phyloP scores from a whole-genome alignment of 192 early-diverging fungal genomes.

The Coemansia sp. region DNA sequence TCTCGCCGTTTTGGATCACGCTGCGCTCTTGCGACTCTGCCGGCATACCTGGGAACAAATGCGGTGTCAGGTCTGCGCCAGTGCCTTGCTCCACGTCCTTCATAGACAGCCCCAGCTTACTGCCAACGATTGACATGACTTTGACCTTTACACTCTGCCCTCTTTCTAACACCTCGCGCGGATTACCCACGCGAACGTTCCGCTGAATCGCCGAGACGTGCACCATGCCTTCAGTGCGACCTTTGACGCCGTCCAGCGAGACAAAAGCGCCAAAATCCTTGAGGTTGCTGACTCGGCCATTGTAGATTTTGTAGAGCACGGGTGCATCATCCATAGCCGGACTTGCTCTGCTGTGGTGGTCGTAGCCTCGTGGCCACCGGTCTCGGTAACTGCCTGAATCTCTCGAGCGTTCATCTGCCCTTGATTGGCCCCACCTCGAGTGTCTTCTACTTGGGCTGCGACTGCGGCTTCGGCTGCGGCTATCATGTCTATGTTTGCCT shows the following conservation, averaged over 20 bases:
- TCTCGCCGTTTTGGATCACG: not conserved
- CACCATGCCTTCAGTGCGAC: conserved; percentile 84
- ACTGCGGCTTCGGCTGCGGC: conserved; percentile 12
- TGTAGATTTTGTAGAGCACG: conserved; percentile 90
- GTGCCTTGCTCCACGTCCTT: conserved; percentile 95
- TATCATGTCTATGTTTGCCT: conserved; percentile 19
- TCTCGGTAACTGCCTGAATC: not conserved
- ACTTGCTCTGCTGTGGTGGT: not conserved
- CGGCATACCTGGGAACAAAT: conserved; percentile 61
- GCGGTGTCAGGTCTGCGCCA: conserved; percentile 82
- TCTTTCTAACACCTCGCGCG: conserved; percentile 82
- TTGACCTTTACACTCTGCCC: conserved; percentile 89
- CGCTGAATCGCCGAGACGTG: conserved; percentile 74
- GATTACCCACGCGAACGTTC: conserved; percentile 69
- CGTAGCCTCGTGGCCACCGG: not conserved
- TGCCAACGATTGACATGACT: conserved; percentile 86
- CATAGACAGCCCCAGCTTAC: conserved; percentile 83
- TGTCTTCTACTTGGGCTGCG: conserved; percentile 11
- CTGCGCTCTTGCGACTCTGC: not conserved
- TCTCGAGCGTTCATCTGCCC: conserved; percentile 10
- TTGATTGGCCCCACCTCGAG: conserved; percentile 41
- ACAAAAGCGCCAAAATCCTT: conserved; percentile 97
- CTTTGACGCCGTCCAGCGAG: conserved; percentile 72
- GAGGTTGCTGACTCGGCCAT: conserved; percentile 75
- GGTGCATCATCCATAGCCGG: conserved; percentile 69